These are phyloP conservation scores for Euphorbia lathyris DNA, from an alignment of 345 rosid genomes.

Conservation along the genomic window DNA sequence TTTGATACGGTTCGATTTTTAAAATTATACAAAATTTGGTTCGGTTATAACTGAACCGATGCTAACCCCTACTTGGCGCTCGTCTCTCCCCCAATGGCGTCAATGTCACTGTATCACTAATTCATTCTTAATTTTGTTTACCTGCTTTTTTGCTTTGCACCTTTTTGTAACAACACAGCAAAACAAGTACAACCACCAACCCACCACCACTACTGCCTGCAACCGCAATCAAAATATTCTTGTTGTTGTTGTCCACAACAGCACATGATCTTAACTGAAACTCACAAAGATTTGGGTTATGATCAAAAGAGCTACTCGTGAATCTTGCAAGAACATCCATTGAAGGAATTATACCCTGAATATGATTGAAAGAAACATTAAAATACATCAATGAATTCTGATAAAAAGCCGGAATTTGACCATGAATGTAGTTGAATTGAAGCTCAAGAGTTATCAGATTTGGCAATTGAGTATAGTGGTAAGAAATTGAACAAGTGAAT, in stretches of 20 bases:
- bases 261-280: slow-evolving; percentile 38
- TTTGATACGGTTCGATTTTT: no score
- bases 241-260: slow-evolving; percentile 14
- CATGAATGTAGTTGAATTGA: slow-evolving; percentile 40
- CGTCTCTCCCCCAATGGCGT: slow-evolving; percentile 80
- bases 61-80: no score
- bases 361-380: slow-evolving; percentile 46
- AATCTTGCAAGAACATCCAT: slow-evolving; percentile 34
- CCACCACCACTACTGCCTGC: no score
- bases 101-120: slow-evolving; percentile 86
- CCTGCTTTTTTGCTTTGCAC: slow-evolving; percentile 12
- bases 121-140: no score
- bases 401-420: slow-evolving; percentile 43
- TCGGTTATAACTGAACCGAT: no score
- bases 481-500: slow-evolving; percentile 42
- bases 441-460: slow-evolving; percentile 36
- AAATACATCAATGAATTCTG: slow-evolving; percentile 37
- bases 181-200: slow-evolving; percentile 22
- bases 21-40: no score
- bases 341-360: slow-evolving; percentile 44
- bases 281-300: slow-evolving; percentile 49
- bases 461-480: slow-evolving; percentile 26
- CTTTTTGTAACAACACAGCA: slow-evolving; percentile 32
- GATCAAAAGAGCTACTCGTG: slow-evolving; percentile 31
- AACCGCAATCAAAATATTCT: slow-evolving; percentile 26